Evolutionary conservation across 768 basidiomycete genomes (phyloP).

Genomic region (Sarcomyxa edulis): DNA sequence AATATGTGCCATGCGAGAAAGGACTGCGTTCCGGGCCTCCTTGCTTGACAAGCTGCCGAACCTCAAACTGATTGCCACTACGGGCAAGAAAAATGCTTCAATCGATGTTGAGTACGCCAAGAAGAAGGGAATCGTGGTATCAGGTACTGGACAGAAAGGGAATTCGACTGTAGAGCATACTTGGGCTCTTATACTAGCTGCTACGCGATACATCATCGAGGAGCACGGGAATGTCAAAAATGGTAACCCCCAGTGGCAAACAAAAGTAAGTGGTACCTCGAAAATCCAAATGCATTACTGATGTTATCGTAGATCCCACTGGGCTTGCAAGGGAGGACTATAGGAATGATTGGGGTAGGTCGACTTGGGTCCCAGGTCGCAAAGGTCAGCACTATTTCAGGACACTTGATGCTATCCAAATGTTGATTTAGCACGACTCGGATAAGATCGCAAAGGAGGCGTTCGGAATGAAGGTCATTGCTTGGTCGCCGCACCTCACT

Average conservation of each 20-base stretch:
- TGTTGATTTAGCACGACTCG: background rate
- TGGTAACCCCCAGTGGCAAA: constrained; percentile 50
- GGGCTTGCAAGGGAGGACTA: constrained; percentile 46
- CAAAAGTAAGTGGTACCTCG: too few species aligned
- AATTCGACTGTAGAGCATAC: constrained; percentile 58
- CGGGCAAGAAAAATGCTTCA: constrained; percentile 41
- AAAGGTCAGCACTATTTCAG: constrained; percentile 30
- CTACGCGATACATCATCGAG: constrained; percentile 39
- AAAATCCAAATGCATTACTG: too few species aligned
- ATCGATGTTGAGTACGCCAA: constrained; percentile 46
- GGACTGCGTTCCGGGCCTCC: constrained; percentile 48
- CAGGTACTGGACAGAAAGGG: constrained; percentile 38
- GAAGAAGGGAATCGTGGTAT: constrained; percentile 44
- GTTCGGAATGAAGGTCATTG: constrained; percentile 55
- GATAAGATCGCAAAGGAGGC: constrained; percentile 52
- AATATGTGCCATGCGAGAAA: constrained; percentile 62
- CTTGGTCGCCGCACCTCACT: constrained; percentile 64
- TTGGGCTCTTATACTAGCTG: constrained; percentile 55
- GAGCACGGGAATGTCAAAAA: constrained; percentile 46
- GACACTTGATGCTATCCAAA: too few species aligned
- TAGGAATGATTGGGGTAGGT: constrained; percentile 62
- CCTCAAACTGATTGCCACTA: constrained; percentile 56
- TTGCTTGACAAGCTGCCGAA: constrained; percentile 53
- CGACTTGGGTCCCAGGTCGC: constrained; percentile 49
- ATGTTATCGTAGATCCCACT: constrained; percentile 43